Conservation (phyloP, 768 basidiomycete species). For the Rhodosporidiobolus odoratus region DNA sequence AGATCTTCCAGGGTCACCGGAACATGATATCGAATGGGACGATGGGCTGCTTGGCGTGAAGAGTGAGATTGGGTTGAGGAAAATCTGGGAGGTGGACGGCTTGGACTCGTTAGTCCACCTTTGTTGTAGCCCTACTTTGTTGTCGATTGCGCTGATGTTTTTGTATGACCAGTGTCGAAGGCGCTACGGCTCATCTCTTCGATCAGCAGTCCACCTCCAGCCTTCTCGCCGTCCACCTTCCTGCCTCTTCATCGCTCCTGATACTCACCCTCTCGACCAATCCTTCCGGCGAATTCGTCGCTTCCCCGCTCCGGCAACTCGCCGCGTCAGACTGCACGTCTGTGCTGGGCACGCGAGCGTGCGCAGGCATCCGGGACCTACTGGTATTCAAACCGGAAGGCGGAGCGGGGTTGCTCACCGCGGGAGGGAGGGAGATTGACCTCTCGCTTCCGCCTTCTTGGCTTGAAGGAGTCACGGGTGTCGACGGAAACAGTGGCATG, state of each 20-base stretch:
- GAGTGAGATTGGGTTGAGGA: constrained; percentile 26
- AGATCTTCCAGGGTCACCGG: background rate
- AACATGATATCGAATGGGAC: background rate
- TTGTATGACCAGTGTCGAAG: background rate
- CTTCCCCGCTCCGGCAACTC: constrained; percentile 41
- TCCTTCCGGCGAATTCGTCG: constrained; percentile 43
- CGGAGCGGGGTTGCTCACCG: background rate
- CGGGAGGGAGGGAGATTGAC: background rate
- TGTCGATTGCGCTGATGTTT: background rate
- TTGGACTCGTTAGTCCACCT: background rate
- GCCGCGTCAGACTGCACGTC: constrained; percentile 57
- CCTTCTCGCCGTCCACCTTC: constrained; percentile 53
- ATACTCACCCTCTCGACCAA: constrained; percentile 50
- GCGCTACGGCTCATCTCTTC: constrained; percentile 22
- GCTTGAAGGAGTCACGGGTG: background rate
- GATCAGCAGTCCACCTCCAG: constrained; percentile 46
- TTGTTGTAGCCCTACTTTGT: background rate
- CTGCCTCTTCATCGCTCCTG: constrained; percentile 51
- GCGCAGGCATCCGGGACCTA: constrained; percentile 60
- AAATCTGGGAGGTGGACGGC: constrained; percentile 43
- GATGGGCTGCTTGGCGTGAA: background rate
- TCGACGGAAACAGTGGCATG: background rate
- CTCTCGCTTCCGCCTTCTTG: background rate
- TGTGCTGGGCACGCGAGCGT: constrained; percentile 58
- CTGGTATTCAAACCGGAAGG: constrained; percentile 60